phyloP scores from a whole-genome alignment of 768 basidiomycete species.

The Gymnopilus dilepis region DNA sequence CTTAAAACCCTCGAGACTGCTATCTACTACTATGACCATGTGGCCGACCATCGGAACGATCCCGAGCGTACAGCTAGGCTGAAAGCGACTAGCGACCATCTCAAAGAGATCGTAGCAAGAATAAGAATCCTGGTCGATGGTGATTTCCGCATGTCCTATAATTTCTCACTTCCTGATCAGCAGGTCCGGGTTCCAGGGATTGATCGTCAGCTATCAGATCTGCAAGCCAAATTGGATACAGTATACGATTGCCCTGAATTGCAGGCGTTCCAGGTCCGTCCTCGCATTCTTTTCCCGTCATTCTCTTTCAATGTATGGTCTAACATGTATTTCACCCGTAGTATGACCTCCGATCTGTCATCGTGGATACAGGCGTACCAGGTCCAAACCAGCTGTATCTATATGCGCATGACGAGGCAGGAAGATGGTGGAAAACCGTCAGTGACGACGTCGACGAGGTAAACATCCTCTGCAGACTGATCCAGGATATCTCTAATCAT shows the following conservation, averaged over 20 bases:
- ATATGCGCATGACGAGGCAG: too few relatives aligned
- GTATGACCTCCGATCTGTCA: background rate
- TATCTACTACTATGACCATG: background rate
- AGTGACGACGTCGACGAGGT: too few relatives aligned
- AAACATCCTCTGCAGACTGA: too few relatives aligned
- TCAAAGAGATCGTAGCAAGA: background rate
- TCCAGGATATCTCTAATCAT: too few relatives aligned
- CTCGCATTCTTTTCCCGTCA: background rate
- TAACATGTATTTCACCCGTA: background rate
- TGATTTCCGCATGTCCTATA: background rate
- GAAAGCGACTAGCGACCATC: background rate
- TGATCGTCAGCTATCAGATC: background rate
- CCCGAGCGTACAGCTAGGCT: background rate
- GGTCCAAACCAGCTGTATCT: too few relatives aligned
- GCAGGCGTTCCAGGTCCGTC: background rate
- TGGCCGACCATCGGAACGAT: background rate
- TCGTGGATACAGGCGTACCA: background rate
- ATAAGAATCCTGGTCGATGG: background rate
- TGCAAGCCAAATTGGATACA: background rate
- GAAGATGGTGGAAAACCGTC: too few relatives aligned
- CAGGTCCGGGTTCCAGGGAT: background rate
- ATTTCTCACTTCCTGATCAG: background rate
- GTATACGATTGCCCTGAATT: background rate
- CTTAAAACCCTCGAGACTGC: background rate
- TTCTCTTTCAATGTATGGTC: background rate